Evolutionary conservation across 164 flowering plant genomes (phyloP), one percentile per base, ranked within the genome.

Genomic region (Annona squamosa): DNA sequence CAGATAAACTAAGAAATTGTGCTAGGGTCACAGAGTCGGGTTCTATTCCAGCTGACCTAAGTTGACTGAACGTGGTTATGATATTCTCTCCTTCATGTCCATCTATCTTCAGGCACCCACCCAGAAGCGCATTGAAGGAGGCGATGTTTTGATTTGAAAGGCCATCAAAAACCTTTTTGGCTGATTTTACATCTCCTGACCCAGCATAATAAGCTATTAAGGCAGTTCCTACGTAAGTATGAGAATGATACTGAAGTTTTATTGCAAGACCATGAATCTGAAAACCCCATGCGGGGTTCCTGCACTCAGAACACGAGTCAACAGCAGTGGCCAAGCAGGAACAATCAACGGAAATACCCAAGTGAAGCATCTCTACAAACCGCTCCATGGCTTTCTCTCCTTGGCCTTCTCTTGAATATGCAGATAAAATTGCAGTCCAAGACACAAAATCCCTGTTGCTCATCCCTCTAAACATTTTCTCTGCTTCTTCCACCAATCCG

Each of bases 351-450:
- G 0, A 42, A 69, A 74, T 37, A 19, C 81, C 82, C 47, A 26
- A 59, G 45, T 72, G 41, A 46, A 79, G 78, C 68, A 83, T 76
- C 65, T 73, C 69, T 41, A 70, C 46, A 41, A 79, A 81, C 46
- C 44, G 59, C 64, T 9, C 48, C 59, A 79, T 63, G 37, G 84
- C 81, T 46, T 78, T 76, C 56, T 56, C 59, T n/a, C 72, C 37
- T 42, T 72, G n/a, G 10, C 74, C 74, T 70, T 71, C 79, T 68
- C 74, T 78, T 67, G 75, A 80, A 78, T 79, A 79, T 0, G 56
- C 80, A 1, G 86, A 81, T 46, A 84, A n/a, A 72, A 84, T 74
- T 45, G 86, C 81, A 63, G 86, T 79, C 84, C 84, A 79, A 59
- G 84, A 77, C 48, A 81, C 71, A 78, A 81, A 76, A 70, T 79